These are phyloP conservation scores for Acanthamoeba culbertsoni DNA, from an alignment of 208 protist species.

Conservation along the genomic window DNA sequence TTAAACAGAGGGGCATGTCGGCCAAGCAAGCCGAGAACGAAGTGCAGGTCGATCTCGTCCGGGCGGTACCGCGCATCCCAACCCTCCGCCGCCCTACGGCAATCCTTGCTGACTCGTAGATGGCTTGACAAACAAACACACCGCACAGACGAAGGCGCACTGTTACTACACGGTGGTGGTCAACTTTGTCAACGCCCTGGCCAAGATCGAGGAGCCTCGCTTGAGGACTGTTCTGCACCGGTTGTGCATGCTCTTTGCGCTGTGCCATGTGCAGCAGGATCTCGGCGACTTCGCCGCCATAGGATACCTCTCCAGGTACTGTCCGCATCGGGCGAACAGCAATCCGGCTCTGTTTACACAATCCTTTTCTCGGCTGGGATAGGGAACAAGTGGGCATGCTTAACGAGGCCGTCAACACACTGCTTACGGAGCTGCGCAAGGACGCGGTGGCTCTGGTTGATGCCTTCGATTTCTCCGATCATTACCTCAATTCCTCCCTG, in stretches of 20 bases:
- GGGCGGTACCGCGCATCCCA: background rate
- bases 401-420: background rate
- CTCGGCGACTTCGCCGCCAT: slow-evolving; percentile 12
- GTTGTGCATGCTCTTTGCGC: slow-evolving; percentile 32
- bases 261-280: slow-evolving; percentile 5
- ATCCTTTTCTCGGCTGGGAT: no score
- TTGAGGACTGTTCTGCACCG: background rate
- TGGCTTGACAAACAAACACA: background rate
- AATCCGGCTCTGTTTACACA: background rate
- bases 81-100: background rate
- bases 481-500: slow-evolving; percentile 59
- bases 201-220: background rate
- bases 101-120: background rate
- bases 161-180: slow-evolving; percentile 41
- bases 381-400: background rate
- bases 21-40: background rate
- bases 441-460: slow-evolving; percentile 70
- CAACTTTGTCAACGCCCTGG: slow-evolving; percentile 1
- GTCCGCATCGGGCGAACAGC: background rate
- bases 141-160: background rate
- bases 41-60: background rate
- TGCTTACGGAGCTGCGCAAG: slow-evolving; percentile 57
- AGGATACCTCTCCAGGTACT: slow-evolving; percentile 16
- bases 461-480: slow-evolving; percentile 64
- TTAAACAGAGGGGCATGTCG: background rate